These are phyloP conservation scores for Proliferodiscus dingleyae DNA, from an alignment of 2,329 filamentous ascomycete species.

Conservation along the genomic window DNA sequence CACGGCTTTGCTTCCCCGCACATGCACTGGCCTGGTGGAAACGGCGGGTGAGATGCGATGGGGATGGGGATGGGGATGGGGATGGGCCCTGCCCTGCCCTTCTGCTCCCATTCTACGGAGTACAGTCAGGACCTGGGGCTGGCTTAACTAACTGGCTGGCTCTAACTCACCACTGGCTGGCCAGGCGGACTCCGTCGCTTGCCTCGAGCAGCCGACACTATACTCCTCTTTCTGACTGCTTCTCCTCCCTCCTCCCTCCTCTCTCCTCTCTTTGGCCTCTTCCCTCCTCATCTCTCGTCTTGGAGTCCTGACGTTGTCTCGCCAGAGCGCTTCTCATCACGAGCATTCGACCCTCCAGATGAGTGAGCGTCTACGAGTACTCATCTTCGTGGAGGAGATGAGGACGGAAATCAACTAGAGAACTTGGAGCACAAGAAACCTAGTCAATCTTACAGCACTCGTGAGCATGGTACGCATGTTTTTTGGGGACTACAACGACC, in stretches of 20 bases:
- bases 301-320: not conserved
- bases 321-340: constrained; percentile 13
- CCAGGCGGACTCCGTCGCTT: too few species aligned
- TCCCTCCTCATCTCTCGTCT: constrained; percentile 2
- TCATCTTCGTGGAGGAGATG: constrained; percentile 31
- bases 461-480: constrained; percentile 30
- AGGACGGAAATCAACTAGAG: constrained; percentile 25
- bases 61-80: too few species aligned
- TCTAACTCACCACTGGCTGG: too few species aligned
- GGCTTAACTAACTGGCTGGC: too few species aligned
- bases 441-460: constrained; percentile 8
- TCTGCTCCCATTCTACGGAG: too few species aligned
- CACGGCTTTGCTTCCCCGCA: constrained; percentile 19
- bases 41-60: constrained; percentile 16
- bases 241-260: not conserved
- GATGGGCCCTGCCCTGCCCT: too few species aligned
- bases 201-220: not conserved
- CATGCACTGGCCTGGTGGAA: constrained; percentile 10
- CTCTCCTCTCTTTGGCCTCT: constrained; percentile 3
- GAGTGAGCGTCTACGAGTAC: constrained; percentile 29
- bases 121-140: too few species aligned
- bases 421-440: constrained; percentile 1
- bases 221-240: too few species aligned
- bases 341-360: constrained; percentile 16
- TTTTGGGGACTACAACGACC: constrained; percentile 16